Evolutionary conservation across 306 rosid species (phyloP).

Genomic region (Citrullus colocynthis): DNA sequence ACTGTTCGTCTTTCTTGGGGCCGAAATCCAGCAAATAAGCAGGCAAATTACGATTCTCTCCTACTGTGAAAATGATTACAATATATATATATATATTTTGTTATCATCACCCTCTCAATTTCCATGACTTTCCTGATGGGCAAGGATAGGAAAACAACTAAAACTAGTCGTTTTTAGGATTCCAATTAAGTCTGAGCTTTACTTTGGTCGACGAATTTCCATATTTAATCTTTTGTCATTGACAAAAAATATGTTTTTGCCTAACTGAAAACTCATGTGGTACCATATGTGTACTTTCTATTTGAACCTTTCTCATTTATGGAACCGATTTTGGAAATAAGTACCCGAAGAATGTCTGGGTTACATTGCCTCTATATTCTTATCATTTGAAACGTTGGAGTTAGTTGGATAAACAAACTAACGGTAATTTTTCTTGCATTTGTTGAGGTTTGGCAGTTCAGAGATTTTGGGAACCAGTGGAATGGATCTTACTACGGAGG

Average conservation of each 20-base stretch:
- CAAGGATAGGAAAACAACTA: not conserved
- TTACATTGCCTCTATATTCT: not conserved
- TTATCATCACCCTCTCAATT: not conserved
- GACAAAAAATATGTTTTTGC: not conserved
- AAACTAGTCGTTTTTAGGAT: not conserved
- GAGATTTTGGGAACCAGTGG: conserved; percentile 73
- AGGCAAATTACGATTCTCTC: conserved; percentile 30
- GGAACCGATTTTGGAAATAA: not conserved
- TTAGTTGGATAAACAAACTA: conserved; percentile 5
- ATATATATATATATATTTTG: too few species aligned
- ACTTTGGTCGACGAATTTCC: not conserved
- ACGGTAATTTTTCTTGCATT: conserved; percentile 1
- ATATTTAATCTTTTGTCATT: not conserved
- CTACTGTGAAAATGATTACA: not conserved
- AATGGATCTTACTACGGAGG: conserved; percentile 67
- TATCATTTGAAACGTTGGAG: not conserved
- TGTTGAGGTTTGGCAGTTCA: conserved; percentile 34
- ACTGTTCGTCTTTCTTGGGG: conserved; percentile 99
- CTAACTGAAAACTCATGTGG: not conserved
- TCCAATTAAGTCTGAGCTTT: not conserved
- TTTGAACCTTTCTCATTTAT: not conserved
- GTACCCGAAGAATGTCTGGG: not conserved
- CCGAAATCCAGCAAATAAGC: conserved; percentile 98
- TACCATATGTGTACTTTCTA: not conserved
- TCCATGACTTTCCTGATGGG: not conserved